phyloP scores from a whole-genome alignment of 108 stramenopile species.

The Skeletonema tropicum region DNA sequence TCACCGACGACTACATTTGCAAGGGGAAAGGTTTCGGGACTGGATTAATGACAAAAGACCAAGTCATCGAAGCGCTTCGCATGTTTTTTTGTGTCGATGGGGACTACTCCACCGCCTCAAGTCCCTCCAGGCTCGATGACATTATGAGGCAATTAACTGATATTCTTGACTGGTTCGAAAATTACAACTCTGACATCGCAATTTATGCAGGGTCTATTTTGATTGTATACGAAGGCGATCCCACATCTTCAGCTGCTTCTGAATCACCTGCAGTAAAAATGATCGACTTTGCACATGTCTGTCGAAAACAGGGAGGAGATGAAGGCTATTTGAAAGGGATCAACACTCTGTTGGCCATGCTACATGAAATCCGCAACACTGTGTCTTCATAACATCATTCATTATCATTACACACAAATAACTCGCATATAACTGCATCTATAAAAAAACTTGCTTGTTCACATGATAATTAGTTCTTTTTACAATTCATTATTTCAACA shows the following conservation, averaged over 20 bases:
- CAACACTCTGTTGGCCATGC: conserved; percentile 42
- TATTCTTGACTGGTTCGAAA: conserved; percentile 64
- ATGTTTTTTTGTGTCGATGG: conserved; percentile 55
- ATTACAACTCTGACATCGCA: conserved; percentile 52
- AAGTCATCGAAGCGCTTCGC: conserved; percentile 56
- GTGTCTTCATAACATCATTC: background rate
- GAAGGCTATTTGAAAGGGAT: conserved; percentile 63
- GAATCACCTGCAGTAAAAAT: conserved; percentile 59
- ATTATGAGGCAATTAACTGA: conserved; percentile 49
- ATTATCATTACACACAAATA: background rate
- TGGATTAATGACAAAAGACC: conserved; percentile 43
- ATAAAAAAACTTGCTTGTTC: background rate
- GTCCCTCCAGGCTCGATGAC: conserved; percentile 23
- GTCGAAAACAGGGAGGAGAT: conserved; percentile 63
- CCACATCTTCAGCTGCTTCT: background rate
- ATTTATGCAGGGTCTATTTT: conserved; percentile 84
- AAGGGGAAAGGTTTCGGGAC: conserved; percentile 74
- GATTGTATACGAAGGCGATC: conserved; percentile 73
- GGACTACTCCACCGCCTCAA: background rate
- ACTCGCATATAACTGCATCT: background rate
- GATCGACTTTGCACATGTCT: conserved; percentile 86
- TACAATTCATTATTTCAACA: background rate
- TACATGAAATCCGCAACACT: conserved; percentile 45
- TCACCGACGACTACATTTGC: conserved; percentile 52
- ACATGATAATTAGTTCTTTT: background rate